A percentile compares a stretch with the other conserved stretches of the same genome.
These are phyloP conservation scores for Cyberlindnera saturnus DNA, from an alignment of 805 yeast genomes.

Conservation along the genomic window DNA sequence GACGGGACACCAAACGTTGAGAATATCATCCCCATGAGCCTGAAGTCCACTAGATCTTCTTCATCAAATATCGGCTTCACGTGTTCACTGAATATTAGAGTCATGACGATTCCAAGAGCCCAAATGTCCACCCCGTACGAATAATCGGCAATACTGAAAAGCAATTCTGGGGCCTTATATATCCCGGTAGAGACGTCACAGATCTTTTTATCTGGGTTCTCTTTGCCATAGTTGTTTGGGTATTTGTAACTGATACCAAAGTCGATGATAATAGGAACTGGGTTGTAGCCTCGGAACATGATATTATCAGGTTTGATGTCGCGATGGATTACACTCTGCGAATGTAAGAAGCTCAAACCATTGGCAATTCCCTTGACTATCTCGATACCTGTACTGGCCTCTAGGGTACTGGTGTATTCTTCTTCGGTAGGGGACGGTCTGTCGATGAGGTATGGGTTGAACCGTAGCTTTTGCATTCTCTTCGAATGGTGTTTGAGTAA, in stretches of 20 bases:
- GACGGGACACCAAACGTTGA: constrained; percentile 59
- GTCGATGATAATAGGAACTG: constrained; percentile 32
- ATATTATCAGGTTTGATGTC: constrained; percentile 87
- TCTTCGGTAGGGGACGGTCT: not conserved
- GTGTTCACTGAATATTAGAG: constrained; percentile 40
- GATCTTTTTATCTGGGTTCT: constrained; percentile 34
- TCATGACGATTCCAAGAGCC: constrained; percentile 60
- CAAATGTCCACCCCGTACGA: constrained; percentile 58
- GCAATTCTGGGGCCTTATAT: constrained; percentile 70
- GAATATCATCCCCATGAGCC: constrained; percentile 49
- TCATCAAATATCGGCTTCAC: constrained; percentile 32
- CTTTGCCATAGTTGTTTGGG: constrained; percentile 58
- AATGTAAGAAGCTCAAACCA: constrained; percentile 61
- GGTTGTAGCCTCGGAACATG: constrained; percentile 36
- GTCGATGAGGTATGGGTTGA: constrained; percentile 29
- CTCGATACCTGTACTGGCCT: constrained; percentile 12
- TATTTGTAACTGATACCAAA: constrained; percentile 33
- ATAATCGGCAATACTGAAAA: constrained; percentile 55
- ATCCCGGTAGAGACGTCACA: constrained; percentile 59
- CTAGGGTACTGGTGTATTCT: constrained; percentile 11
- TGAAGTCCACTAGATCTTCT: constrained; percentile 47
- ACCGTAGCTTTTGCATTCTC: constrained; percentile 16
- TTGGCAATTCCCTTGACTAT: constrained; percentile 33
- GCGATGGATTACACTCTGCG: constrained; percentile 77
- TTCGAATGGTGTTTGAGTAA: constrained; percentile 29